A percentile compares a stretch with the other conserved stretches of the same genome.
Evolutionary conservation across 768 basidiomycete species (phyloP).

Genomic region (Fomitopsis pulvina): DNA sequence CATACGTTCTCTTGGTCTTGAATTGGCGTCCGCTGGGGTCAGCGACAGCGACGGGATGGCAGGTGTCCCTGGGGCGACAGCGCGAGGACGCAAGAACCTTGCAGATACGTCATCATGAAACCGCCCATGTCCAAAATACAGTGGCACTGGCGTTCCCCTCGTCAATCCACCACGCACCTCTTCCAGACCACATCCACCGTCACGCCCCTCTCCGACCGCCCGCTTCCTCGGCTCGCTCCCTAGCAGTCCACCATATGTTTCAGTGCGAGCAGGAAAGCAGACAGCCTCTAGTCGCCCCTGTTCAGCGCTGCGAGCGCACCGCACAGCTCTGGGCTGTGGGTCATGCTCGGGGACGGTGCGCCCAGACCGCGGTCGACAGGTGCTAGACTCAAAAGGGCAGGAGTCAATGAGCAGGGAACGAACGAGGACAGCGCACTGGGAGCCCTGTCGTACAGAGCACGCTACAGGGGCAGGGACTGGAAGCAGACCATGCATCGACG

Average conservation of each 20-base stretch:
- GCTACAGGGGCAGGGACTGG: no score
- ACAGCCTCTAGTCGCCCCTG: conserved; percentile 74
- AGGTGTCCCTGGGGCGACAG: conserved; percentile 45
- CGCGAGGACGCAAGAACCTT: conserved; percentile 45
- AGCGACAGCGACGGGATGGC: conserved; percentile 36
- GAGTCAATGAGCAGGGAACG: no score
- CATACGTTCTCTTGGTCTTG: no score
- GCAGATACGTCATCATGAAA: not conserved
- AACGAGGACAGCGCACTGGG: no score
- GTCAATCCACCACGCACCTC: conserved; percentile 42
- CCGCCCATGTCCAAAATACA: not conserved
- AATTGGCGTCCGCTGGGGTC: conserved; percentile 22
- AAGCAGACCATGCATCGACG: no score
- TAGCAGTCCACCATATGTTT: conserved; percentile 43
- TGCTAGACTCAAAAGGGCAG: no score
- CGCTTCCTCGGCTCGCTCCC: conserved; percentile 32
- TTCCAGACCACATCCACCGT: conserved; percentile 57
- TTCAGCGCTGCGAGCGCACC: conserved; percentile 55
- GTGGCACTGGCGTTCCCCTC: conserved; percentile 36
- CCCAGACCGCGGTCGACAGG: no score
- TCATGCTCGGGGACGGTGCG: conserved; percentile 40
- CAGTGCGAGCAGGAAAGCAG: conserved; percentile 54
- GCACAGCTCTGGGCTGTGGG: conserved; percentile 44
- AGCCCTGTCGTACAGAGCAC: no score
- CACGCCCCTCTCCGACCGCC: conserved; percentile 37